Evolutionary conservation across 495 filamentous ascomycete species (phyloP), one percentile per base, ranked within the genome.

Genomic region (Penicillium flavigenum): DNA sequence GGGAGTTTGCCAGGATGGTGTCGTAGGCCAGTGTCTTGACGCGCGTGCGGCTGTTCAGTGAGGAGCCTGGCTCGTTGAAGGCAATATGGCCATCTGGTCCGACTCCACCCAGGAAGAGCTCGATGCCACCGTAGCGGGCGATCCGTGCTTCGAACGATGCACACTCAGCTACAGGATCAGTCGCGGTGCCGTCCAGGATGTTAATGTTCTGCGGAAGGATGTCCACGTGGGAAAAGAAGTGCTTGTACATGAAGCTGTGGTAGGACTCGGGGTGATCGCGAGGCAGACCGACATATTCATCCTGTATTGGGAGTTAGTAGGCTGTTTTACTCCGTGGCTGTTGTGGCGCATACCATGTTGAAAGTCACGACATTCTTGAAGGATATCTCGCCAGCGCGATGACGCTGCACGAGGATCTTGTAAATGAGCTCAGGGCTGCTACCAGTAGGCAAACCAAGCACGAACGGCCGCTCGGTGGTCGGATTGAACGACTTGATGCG

Each of bases 341-440:
- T 26, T 32, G 50, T 38, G 29, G 52, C 27, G 58, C 76, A 51
- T 83, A 91, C 89, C 90, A 95, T 95, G 70, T 95, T 95, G 77
- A 93, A 93, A 8, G 90, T 94, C 64, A 92, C 80, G 62, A 94
- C 89, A 88, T 93, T 85, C 63, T 86, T 86, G 67, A 93, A 94
- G 0, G 89, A 92, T 59, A 94, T 87, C 61, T 88, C 82, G 59
- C 88, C 88, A 41, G 84, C 81, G 70, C 90, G 88, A 78, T 90
- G 83, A 57, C 81, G 84, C 65, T 85, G 81, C 10, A 92, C 89
- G 1, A 93, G 78, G 63, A 83, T 81, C 68, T 82, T 84, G 81
- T 95, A 95, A 66, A 93, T 86, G 50, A 83, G 79, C 52, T 90
- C 82, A 0, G 90, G 90, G 59, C 86, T 91, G 63, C 86, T 89